phyloP scores from a whole-genome alignment of 2,329 filamentous ascomycete species.

The Sporothrix brunneoviolacea region DNA sequence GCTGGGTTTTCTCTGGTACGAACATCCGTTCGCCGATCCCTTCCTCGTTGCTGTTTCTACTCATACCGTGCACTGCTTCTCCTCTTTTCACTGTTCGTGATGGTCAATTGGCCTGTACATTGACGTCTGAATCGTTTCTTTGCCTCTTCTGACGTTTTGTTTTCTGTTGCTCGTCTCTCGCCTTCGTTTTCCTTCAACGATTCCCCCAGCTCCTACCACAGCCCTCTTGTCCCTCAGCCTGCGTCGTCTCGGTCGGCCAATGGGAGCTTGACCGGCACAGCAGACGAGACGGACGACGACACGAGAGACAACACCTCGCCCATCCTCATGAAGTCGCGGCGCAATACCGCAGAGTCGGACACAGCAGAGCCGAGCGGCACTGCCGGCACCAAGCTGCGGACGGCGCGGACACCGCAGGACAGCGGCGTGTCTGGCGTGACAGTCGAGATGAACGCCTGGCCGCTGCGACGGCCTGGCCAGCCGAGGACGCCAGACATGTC shows the following conservation, averaged over 20 bases:
- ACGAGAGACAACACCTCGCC: neutral
- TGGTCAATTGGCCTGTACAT: no score
- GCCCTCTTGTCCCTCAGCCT: no score
- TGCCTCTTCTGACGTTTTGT: no score
- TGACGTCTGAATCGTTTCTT: no score
- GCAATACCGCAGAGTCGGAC: slow-evolving; percentile 11
- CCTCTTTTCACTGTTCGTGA: no score
- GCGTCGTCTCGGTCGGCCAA: neutral
- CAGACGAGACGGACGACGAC: neutral
- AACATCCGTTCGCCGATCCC: no score
- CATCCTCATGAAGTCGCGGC: slow-evolving; percentile 1
- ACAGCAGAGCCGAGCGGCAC: neutral
- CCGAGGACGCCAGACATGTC: neutral
- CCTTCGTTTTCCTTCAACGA: neutral
- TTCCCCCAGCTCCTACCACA: no score
- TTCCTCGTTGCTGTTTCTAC: no score
- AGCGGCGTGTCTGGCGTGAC: neutral
- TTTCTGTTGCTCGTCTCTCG: no score
- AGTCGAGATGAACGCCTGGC: slow-evolving; percentile 5
- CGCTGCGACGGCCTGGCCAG: neutral
- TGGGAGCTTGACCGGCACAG: neutral
- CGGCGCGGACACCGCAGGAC: neutral
- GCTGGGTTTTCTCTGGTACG: no score
- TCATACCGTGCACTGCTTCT: no score
- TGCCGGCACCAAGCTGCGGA: neutral